Percentiles rank a stretch among this genome's conserved stretches.
Evolutionary conservation across 768 basidiomycete species (phyloP).

Genomic region (Cyclocybe aegerita): DNA sequence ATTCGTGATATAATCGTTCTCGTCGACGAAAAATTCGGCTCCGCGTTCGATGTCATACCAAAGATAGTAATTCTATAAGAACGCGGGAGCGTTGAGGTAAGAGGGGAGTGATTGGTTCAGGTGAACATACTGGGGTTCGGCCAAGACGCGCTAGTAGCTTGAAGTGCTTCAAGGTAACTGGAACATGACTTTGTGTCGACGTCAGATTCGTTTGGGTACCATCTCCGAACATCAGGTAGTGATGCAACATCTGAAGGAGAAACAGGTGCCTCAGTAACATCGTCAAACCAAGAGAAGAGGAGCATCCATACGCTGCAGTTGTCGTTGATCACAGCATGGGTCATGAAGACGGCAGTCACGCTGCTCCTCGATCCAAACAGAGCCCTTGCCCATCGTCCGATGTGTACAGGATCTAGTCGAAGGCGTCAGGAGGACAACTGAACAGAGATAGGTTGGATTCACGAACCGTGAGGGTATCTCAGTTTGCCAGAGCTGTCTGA

Average conservation of each 20-base stretch:
- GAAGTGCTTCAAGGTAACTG: conserved; percentile 77
- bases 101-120: neutral
- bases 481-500: conserved; percentile 48
- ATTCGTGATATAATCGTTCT: conserved; percentile 62
- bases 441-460: neutral
- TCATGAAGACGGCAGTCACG: conserved; percentile 67
- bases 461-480: conserved; percentile 59
- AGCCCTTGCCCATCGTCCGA: conserved; percentile 61
- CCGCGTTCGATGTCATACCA: conserved; percentile 64
- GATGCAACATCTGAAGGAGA: conserved; percentile 43
- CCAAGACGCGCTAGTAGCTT: conserved; percentile 70
- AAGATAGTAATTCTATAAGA: conserved; percentile 46
- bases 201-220: conserved; percentile 20
- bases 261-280: conserved; percentile 1
- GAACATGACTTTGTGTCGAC: conserved; percentile 41
- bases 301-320: conserved; percentile 41
- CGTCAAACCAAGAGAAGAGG: neutral
- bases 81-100: neutral
- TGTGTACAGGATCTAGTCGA: conserved; percentile 49
- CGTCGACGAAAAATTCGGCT: conserved; percentile 67
- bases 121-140: conserved; percentile 49
- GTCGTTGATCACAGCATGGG: conserved; percentile 72
- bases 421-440: neutral
- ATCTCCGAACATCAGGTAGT: conserved; percentile 36
- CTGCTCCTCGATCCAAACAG: conserved; percentile 56